phyloP scores from a whole-genome alignment of 768 basidiomycete species.

The Baorangia bicolor region DNA sequence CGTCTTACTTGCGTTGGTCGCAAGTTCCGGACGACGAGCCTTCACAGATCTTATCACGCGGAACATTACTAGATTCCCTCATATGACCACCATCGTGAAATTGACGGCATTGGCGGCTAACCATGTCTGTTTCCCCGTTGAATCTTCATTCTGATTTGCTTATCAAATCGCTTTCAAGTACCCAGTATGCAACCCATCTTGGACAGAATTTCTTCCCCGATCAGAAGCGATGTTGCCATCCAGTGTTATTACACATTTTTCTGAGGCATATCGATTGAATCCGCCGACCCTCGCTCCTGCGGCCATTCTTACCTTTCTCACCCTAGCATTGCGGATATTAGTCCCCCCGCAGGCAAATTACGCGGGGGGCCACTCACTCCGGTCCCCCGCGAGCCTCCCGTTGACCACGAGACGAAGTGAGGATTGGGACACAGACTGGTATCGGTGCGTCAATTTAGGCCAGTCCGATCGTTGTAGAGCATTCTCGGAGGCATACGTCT shows the following conservation, averaged over 20 bases:
- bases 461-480: conserved; percentile 31
- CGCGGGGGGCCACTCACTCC: conserved; percentile 7
- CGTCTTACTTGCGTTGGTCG: conserved; percentile 22
- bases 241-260: conserved; percentile 41
- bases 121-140: conserved; percentile 39
- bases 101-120: conserved; percentile 69
- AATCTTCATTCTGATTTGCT: conserved; percentile 4
- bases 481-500: conserved; percentile 49
- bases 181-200: conserved; percentile 52
- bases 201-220: conserved; percentile 54
- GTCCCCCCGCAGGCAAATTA: not conserved
- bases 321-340: conserved; percentile 39
- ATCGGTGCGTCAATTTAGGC: conserved; percentile 46
- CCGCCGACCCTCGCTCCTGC: conserved; percentile 66
- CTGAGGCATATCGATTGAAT: conserved; percentile 43
- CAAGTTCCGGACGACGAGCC: not conserved
- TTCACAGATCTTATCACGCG: conserved; percentile 47
- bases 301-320: conserved; percentile 70
- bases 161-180: conserved; percentile 47
- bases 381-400: conserved; percentile 13
- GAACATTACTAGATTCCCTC: conserved; percentile 41
- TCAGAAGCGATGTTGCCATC: conserved; percentile 19
- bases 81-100: conserved; percentile 53
- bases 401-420: conserved; percentile 31
- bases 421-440: conserved; percentile 76